Base-by-base conservation (phyloP, 441 rosid species). In the Adansonia rubrostipa region DNA sequence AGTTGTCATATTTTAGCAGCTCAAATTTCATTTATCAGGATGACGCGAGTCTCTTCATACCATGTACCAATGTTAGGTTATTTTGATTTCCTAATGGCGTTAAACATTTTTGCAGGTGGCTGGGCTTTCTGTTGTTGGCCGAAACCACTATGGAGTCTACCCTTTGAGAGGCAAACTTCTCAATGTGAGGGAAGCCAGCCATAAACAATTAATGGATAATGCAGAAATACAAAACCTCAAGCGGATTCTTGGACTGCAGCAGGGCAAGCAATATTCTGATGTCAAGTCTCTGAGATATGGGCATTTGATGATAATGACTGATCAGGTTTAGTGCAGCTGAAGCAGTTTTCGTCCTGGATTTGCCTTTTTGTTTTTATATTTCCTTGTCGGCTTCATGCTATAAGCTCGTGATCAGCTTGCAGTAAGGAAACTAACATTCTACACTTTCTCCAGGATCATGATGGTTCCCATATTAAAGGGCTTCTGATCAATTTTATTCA, bases 391-490 rank as follows among this genome's bases (percentile, higher is more conserved):
- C 36, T 60, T 42, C 13, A n/a, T 57, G 40, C 9, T 17, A 47
- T 36, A 36, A 36, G 40, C 9, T 19, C 44, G 1, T 0, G 58
- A 9, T 20, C 75, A 24, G 40, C 14, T 42, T 56, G 73, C 58
- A 24, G 28, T 65, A 45, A 28, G 24, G 7, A 51, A 28, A 73
- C 56, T 56, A 13, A 14, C 45, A 14, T 36, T 48, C 6, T 33
- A 28, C 80, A 60, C 51, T 78, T 44, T 86, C 68, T 79, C 61
- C 88, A 96, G 99, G 99, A 96, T 86, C 93, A 94, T 77, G 98
- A 96, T 83, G 99, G 98, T 64, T 96, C 98, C 17, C 99, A 96
- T 78, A 96, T 96, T 36, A 96, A 96, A 84, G 99, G 99, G 13
- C 86, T 96, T 75, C 75, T 96, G 81, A 96, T 96, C 73, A 96